These are phyloP conservation scores for Lunasporangiospora selenospora DNA, from an alignment of 192 early-diverging fungal genomes.

Conservation along the genomic window DNA sequence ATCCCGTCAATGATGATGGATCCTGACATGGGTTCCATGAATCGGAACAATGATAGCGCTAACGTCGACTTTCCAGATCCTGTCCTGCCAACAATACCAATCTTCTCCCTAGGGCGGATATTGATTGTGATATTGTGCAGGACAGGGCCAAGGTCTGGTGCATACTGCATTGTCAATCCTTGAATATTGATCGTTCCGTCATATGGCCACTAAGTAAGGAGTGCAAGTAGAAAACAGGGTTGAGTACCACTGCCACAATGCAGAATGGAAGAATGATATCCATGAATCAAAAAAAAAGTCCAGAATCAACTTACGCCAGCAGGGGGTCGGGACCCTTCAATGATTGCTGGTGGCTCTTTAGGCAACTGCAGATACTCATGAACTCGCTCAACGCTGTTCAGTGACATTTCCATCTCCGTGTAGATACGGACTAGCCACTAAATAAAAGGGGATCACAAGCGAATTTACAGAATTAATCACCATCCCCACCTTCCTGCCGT, in stretches of 20 bases:
- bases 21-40: conserved; percentile 75
- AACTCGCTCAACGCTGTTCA: conserved; percentile 88
- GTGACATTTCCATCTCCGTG: conserved; percentile 79
- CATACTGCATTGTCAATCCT: conserved; percentile 80
- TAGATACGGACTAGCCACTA: conserved; percentile 57
- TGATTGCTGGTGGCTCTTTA: conserved; percentile 74
- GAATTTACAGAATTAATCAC: conserved; percentile 8
- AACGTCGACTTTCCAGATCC: conserved; percentile 90
- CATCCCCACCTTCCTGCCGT: conserved; percentile 10
- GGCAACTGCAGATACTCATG: conserved; percentile 82
- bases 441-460: conserved; percentile 1
- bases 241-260: not conserved
- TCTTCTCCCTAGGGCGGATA: conserved; percentile 73
- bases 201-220: conserved; percentile 67
- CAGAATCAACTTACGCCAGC: conserved; percentile 52
- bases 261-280: not conserved
- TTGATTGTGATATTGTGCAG: conserved; percentile 75
- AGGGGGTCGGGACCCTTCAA: conserved; percentile 55
- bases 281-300: not conserved
- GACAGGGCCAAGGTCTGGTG: conserved; percentile 71
- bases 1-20: conserved; percentile 80
- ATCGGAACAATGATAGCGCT: conserved; percentile 78
- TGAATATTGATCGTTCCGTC: conserved; percentile 75
- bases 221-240: not conserved
- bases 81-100: conserved; percentile 94